phyloP scores from a whole-genome alignment of 2,329 filamentous ascomycete species.

The Gliomastix tumulicola region DNA sequence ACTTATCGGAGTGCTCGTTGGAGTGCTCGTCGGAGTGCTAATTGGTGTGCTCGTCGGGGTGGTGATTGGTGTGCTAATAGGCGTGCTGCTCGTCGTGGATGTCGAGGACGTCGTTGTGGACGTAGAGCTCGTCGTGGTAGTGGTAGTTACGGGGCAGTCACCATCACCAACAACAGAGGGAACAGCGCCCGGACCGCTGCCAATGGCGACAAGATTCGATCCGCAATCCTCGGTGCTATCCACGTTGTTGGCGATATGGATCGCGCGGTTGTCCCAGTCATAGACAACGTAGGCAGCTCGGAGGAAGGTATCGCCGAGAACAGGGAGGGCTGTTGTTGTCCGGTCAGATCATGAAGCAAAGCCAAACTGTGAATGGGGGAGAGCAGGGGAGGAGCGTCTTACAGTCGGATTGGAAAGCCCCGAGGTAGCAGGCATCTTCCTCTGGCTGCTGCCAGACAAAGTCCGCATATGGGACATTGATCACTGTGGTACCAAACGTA shows the following conservation, averaged over 20 bases:
- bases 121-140: slow-evolving; percentile 3
- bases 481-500: slow-evolving; percentile 34
- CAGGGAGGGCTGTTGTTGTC: slow-evolving; percentile 19
- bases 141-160: slow-evolving; percentile 15
- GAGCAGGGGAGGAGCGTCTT: slow-evolving; percentile 1
- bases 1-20: background rate
- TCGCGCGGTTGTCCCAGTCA: slow-evolving; percentile 29
- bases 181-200: slow-evolving; percentile 28
- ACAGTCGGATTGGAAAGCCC: slow-evolving; percentile 33
- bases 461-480: slow-evolving; percentile 37
- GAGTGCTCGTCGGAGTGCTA: background rate
- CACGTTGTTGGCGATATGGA: slow-evolving; percentile 26
- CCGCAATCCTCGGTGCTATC: slow-evolving; percentile 30
- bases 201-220: slow-evolving; percentile 25
- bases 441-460: slow-evolving; percentile 32
- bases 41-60: background rate
- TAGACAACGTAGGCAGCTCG: slow-evolving; percentile 36
- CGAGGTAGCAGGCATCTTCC: slow-evolving; percentile 29
- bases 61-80: background rate
- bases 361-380: no score
- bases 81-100: background rate
- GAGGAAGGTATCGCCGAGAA: slow-evolving; percentile 37
- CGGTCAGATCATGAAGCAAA: no score
- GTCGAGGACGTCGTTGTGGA: slow-evolving; percentile 1
- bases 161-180: slow-evolving; percentile 21